phyloP scores from a whole-genome alignment of 2,329 filamentous ascomycete genomes.

The Clonostachys rosea region DNA sequence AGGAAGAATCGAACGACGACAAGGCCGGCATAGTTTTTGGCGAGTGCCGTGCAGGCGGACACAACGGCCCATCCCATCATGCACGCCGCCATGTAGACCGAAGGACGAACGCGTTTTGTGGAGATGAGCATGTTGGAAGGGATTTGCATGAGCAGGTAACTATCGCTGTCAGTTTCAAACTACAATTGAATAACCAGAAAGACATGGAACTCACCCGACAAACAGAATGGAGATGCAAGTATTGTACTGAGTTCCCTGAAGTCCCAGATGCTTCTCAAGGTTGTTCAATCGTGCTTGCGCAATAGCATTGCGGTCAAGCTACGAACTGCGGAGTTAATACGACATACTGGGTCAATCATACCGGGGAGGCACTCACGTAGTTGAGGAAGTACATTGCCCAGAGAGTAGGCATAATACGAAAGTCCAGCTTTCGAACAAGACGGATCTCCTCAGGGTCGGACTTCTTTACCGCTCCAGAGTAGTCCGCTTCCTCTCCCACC shows the following conservation, averaged over 20 bases:
- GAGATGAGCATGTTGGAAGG: constrained; percentile 33
- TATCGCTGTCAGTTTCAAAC: background rate
- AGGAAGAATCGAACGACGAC: constrained; percentile 37
- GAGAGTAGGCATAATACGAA: constrained; percentile 26
- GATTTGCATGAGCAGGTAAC: constrained; percentile 25
- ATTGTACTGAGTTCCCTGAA: constrained; percentile 29
- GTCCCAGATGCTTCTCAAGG: constrained; percentile 43
- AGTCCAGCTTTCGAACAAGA: constrained; percentile 28
- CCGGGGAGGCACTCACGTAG: constrained; percentile 19
- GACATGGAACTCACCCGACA: constrained; percentile 22
- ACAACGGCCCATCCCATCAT: constrained; percentile 13
- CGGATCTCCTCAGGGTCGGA: constrained; percentile 23
- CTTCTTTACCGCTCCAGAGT: constrained; percentile 25
- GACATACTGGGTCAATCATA: constrained; percentile 12
- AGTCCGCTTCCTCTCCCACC: constrained; percentile 15
- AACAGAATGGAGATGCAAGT: constrained; percentile 27
- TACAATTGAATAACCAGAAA: background rate
- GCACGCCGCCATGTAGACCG: constrained; percentile 15
- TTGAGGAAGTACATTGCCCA: constrained; percentile 14
- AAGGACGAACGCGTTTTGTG: constrained; percentile 30
- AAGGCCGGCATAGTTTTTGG: constrained; percentile 34
- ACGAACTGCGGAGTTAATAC: background rate
- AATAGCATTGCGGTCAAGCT: constrained; percentile 50
- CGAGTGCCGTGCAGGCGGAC: constrained; percentile 29
- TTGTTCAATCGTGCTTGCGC: constrained; percentile 50